Evolutionary conservation across 805 yeast species (phyloP), one percentile per base, ranked within the genome.

Genomic region (Metschnikowia drakensbergensis): DNA sequence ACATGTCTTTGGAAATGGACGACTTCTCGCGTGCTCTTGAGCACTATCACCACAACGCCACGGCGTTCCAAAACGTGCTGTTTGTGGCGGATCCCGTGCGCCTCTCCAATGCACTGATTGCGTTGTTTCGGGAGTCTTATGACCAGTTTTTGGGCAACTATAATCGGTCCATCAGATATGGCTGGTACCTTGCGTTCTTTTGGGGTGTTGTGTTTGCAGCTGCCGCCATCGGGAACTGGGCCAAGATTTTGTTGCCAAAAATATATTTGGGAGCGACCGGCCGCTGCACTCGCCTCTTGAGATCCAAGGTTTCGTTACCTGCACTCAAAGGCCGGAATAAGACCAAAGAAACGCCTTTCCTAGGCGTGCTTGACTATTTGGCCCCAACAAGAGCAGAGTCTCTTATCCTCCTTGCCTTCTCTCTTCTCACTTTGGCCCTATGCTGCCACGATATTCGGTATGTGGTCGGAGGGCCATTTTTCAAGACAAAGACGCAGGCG

Each of bases 131-230:
- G 32, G 57, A 52, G 9, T 55, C 72, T 3, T 71, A 67, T 50
- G 69, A 65, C 39, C 71, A 66, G 42, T 72, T 66, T 49, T 58
- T 71, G 38, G 75, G 75, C 7, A 72, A 71, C 58, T 70, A 68
- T 48, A 71, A 69, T 46, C 64, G 65, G 23, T 76, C 83, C 3
- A 68, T 77, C 66, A 43, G 50, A 32, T 11, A 44, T 53, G 66
- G 75, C 17, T 61, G 59, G 28, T 57, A 57, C 40, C 40, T 70
- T 37, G 58, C 63, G 1, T 27, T 56, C 3, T 72, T 60, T 50
- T 72, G 77, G 77, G 48, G 55, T 3, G 49, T 53, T 0, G 63
- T 68, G 2, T 61, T 67, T 30, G 27, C 48, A 0, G 10, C 61
- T 2, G 69, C 63, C 1, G 59, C 67, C 4, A 26, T 62, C 1